Evolutionary conservation across 306 rosid genomes (phyloP).

Genomic region (Malus sylvestris): DNA sequence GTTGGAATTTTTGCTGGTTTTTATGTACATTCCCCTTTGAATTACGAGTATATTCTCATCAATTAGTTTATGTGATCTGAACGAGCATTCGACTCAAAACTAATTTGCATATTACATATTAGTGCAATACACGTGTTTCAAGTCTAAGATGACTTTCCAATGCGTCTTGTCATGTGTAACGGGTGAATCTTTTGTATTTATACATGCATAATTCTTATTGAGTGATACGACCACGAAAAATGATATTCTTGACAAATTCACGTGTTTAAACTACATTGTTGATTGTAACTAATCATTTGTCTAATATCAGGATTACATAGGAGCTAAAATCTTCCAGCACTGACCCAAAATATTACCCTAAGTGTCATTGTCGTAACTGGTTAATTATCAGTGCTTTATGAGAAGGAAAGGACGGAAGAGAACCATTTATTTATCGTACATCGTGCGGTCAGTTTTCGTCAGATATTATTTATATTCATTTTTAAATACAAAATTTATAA

Average conservation of each 20-base stretch:
- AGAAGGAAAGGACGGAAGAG: no score
- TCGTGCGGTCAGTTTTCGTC: no score
- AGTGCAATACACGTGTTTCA: no score
- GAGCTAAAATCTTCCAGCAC: background rate
- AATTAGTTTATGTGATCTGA: background rate
- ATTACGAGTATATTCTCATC: background rate
- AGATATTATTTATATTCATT: no score
- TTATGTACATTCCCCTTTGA: background rate
- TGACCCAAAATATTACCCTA: background rate
- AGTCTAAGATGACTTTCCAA: accelerated
- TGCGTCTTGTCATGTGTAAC: accelerated
- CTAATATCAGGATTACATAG: background rate
- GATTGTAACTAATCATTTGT: background rate
- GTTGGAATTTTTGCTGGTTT: background rate
- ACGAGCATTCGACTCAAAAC: no score
- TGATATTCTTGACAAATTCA: background rate
- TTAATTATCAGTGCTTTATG: background rate
- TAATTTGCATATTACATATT: no score
- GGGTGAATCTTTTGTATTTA: no score
- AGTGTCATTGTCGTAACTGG: no score
- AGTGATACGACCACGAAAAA: background rate
- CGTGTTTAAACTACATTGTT: background rate
- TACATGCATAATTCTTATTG: accelerated
- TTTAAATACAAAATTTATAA: no score
- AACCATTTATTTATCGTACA: background rate